A percentile compares a stretch with the other conserved stretches of the same genome.
phyloP scores from a whole-genome alignment of 441 rosid genomes.

The Bruguiera hainesii region DNA sequence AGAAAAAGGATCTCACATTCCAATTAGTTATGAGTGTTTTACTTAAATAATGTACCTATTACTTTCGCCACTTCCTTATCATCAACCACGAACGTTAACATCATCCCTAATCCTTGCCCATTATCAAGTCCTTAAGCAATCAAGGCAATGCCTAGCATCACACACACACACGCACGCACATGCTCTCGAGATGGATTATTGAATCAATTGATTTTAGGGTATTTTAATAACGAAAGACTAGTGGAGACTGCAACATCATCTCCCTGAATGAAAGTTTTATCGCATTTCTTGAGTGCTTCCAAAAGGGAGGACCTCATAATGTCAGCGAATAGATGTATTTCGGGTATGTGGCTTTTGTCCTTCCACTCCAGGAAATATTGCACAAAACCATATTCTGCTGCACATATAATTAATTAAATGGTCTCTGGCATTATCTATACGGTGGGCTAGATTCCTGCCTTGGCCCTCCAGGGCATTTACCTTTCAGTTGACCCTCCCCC shows the following conservation, averaged over 20 bases:
- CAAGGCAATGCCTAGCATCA: no score
- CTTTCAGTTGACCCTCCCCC: no score
- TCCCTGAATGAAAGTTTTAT: not conserved
- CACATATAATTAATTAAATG: conserved; percentile 9
- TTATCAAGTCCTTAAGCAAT: not conserved
- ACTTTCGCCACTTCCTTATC: not conserved
- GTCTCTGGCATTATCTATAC: conserved; percentile 12
- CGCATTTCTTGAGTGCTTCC: not conserved
- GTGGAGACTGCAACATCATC: no score
- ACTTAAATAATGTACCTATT: not conserved
- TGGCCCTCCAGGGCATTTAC: no score
- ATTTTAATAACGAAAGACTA: no score
- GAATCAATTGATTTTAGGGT: no score
- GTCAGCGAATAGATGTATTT: not conserved
- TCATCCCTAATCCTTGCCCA: not conserved
- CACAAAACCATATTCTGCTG: not conserved
- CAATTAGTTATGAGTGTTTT: not conserved
- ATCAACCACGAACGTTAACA: not conserved
- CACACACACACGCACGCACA: no score
- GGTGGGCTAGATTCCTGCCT: no score
- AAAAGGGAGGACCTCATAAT: not conserved
- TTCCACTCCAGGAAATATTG: conserved; percentile 13
- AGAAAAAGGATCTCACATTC: not conserved
- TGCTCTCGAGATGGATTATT: no score
- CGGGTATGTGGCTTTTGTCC: conserved; percentile 13